Base-by-base conservation (phyloP, 768 basidiomycete species). In the Tylopilus intermedius region DNA sequence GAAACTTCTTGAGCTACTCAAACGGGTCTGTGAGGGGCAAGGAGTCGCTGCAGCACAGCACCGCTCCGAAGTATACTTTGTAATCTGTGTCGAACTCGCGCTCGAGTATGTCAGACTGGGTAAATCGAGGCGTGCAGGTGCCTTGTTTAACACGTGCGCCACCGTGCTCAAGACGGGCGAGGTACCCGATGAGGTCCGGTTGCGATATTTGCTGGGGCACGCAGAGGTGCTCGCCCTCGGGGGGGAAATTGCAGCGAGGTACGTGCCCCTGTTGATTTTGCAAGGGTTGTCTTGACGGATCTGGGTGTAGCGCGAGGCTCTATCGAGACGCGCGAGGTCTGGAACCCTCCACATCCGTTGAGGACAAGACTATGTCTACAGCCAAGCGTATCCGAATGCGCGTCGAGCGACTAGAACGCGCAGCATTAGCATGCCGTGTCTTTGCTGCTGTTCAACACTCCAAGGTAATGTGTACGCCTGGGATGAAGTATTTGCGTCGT, bases 51-150 rank as follows among this genome's bases (percentile, higher is more conserved):
- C 73, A 1, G 72, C 72, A 50, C 74, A 83, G 71, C 14, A 4
- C 14, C 65, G 68, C 72, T 2, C 15, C 13, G 30, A 57, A 90
- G 86, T 74, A 11, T 90, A 82, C 63, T 73, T 88, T 18, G 67
- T 68, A 1, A 71, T 80, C 2, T 93, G 88, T 2, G 71, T 84
- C 1, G 81, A 85, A 40, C 77, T 95, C 6, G 94, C 88, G 0
- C 77, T 82, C 50, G 90, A 94, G 64, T 93, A 94, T 60, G 72
- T 83, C 42, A 79, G 77, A 33, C 76, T 97, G 1, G 94, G 94
- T 3, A 90, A 87, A 51, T 30, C 50, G 2, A 79, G 79, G 47
- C 79, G 86, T 35, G 92, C 93, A 0, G 74, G 72, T 1, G 62
- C 71, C 2, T 77, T 95, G 18, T 88, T 90, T 61, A 76, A 68